These are phyloP conservation scores for Auriculariales sp. DNA, from an alignment of 768 basidiomycete genomes.

Conservation along the genomic window DNA sequence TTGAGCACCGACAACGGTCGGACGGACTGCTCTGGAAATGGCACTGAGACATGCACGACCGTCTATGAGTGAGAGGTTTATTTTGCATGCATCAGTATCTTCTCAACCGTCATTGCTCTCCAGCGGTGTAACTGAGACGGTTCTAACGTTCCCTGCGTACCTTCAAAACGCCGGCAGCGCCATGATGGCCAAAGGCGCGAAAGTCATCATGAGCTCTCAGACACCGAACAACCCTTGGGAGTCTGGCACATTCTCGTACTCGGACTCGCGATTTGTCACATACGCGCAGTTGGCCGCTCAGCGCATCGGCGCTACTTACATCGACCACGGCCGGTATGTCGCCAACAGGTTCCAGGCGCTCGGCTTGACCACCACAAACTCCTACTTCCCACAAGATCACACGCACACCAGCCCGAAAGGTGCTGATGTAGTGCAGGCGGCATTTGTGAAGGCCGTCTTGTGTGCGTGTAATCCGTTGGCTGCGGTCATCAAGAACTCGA, in stretches of 20 bases:
- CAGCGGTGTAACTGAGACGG: constrained; percentile 24
- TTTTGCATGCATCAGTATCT: not conserved
- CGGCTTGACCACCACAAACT: constrained; percentile 22
- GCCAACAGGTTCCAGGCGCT: constrained; percentile 26
- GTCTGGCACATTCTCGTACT: constrained; percentile 14
- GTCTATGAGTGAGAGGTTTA: not conserved
- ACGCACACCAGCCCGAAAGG: constrained; percentile 30
- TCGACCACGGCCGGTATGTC: constrained; percentile 32
- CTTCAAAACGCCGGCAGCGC: constrained; percentile 28
- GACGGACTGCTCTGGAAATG: not conserved
- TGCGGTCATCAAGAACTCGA: not conserved
- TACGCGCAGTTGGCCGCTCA: constrained; percentile 27
- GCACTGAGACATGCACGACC: not conserved
- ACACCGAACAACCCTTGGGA: constrained; percentile 33
- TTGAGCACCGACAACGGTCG: constrained; percentile 11
- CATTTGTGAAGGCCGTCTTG: constrained; percentile 31
- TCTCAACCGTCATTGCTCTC: not conserved
- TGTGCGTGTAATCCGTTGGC: constrained; percentile 15
- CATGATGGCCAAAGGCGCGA: constrained; percentile 30
- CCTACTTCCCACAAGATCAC: constrained; percentile 32
- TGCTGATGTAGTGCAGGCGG: constrained; percentile 31
- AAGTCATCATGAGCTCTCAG: constrained; percentile 31
- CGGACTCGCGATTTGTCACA: constrained; percentile 28
- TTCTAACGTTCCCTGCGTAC: constrained; percentile 33
- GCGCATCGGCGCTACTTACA: constrained; percentile 24